A percentile compares a stretch with the other conserved stretches of the same genome.
phyloP scores from a whole-genome alignment of 176 grass and related monocot species.

The Eleusine coracana region DNA sequence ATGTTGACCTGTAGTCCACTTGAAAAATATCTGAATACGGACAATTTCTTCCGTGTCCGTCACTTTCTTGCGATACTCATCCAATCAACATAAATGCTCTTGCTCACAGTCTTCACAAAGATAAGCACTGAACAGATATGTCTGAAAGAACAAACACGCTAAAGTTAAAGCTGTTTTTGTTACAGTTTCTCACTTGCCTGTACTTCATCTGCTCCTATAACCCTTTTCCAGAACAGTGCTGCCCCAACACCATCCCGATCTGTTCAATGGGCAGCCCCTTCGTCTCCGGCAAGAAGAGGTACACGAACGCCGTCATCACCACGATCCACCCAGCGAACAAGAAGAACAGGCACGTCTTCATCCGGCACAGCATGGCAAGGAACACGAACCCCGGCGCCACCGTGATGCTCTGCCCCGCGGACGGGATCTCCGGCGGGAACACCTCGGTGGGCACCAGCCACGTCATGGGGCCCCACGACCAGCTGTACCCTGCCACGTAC shows the following conservation, averaged over 20 bases:
- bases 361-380: conserved; percentile 43
- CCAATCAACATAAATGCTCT: too few relatives aligned
- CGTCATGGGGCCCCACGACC: conserved; percentile 57
- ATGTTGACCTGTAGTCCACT: too few relatives aligned
- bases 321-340: conserved; percentile 52
- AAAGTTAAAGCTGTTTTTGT: too few relatives aligned
- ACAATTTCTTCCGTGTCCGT: too few relatives aligned
- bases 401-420: conserved; percentile 42
- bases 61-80: too few relatives aligned
- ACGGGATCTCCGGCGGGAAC: conserved; percentile 47
- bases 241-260: conserved; percentile 37
- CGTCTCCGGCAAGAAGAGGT: conserved; percentile 48
- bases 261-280: conserved; percentile 52
- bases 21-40: too few relatives aligned
- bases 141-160: too few relatives aligned
- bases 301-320: conserved; percentile 46
- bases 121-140: too few relatives aligned
- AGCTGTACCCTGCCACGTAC: conserved; percentile 47
- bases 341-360: conserved; percentile 50
- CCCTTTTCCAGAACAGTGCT: conserved; percentile 52
- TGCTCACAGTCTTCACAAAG: too few relatives aligned
- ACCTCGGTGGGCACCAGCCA: conserved; percentile 54
- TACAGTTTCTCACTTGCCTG: not conserved
- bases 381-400: conserved; percentile 44
- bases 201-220: not conserved